These are phyloP conservation scores for Fusarium chaquense DNA, from an alignment of 2,329 filamentous ascomycete species.

Conservation along the genomic window DNA sequence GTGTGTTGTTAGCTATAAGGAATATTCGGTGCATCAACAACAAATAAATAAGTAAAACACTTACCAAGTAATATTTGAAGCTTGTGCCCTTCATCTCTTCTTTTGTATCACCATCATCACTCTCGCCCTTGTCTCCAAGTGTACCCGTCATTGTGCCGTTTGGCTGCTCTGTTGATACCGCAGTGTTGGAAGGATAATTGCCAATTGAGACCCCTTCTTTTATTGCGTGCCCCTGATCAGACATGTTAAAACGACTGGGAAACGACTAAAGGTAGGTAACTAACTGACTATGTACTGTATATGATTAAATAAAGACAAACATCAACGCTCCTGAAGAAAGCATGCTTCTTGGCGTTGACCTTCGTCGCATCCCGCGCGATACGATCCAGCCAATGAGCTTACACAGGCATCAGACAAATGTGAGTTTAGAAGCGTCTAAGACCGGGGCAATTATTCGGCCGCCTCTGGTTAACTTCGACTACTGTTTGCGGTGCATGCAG, in stretches of 20 bases:
- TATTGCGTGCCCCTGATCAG: background rate
- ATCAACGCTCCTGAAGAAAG: background rate
- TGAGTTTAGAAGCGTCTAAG: background rate
- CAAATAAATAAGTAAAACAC: background rate
- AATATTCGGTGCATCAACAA: background rate
- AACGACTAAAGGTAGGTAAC: background rate
- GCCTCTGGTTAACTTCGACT: conserved; percentile 19
- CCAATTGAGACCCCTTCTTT: conserved; percentile 11
- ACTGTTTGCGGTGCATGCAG: background rate
- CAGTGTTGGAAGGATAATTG: conserved; percentile 1
- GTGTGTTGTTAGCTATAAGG: background rate
- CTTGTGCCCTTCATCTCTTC: conserved; percentile 36
- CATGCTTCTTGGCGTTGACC: conserved; percentile 25
- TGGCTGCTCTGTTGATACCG: conserved; percentile 2
- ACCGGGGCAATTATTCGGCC: conserved; percentile 20
- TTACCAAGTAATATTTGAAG: conserved; percentile 47
- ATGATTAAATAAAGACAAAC: background rate
- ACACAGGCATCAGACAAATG: conserved; percentile 13
- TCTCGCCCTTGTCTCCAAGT: background rate
- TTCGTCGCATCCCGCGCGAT: conserved; percentile 24
- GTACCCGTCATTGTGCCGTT: conserved; percentile 15
- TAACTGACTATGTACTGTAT: background rate
- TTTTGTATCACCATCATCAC: conserved; percentile 2
- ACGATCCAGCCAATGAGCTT: conserved; percentile 34
- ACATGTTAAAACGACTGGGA: conserved; percentile 10